These are phyloP conservation scores for Malus hybrid DNA, from an alignment of 331 rosid species.

Conservation along the genomic window DNA sequence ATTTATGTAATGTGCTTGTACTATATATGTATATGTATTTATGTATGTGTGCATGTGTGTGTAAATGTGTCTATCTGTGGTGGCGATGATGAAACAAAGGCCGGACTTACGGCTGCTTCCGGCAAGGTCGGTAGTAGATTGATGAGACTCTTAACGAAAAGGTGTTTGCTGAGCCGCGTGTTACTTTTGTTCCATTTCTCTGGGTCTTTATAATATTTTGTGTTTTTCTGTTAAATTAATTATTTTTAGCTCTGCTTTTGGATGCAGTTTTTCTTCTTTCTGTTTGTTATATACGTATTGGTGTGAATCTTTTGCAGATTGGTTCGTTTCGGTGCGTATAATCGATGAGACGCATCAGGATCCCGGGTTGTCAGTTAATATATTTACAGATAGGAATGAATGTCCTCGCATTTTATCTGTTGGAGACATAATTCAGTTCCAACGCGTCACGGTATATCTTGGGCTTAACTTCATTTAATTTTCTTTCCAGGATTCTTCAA, in stretches of 20 bases:
- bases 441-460: conserved; percentile 35
- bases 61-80: not conserved
- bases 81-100: conserved; percentile 86
- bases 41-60: not conserved
- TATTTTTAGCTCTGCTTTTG: no score
- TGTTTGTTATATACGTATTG: conserved; percentile 5
- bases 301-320: conserved; percentile 44
- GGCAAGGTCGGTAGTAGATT: conserved; percentile 58
- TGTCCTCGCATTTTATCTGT: conserved; percentile 43
- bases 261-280: not conserved
- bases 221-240: not conserved
- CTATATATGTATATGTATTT: no score
- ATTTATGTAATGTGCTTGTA: not conserved
- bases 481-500: no score
- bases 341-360: conserved; percentile 43
- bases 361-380: conserved; percentile 31
- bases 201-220: not conserved
- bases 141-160: conserved; percentile 42
- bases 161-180: conserved; percentile 63
- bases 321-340: conserved; percentile 35
- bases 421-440: conserved; percentile 60
- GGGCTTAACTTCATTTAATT: not conserved
- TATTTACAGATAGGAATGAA: conserved; percentile 34
- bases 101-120: conserved; percentile 87
- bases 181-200: not conserved